These are phyloP conservation scores for Spencermartinsiella europaea DNA, from an alignment of 805 yeast species.

Conservation along the genomic window DNA sequence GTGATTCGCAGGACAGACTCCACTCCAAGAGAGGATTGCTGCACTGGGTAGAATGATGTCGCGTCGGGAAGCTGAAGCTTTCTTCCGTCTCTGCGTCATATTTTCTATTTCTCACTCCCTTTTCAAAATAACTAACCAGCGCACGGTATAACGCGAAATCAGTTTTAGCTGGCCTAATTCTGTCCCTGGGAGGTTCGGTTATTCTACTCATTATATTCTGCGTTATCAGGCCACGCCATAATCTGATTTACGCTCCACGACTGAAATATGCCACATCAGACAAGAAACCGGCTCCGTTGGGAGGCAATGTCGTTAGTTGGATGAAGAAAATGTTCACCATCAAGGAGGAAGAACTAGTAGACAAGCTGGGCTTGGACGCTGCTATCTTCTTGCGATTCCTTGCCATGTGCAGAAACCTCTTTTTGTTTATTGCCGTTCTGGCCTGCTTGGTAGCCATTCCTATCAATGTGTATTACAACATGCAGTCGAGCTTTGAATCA, in stretches of 20 bases:
- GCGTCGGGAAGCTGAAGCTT: too few species aligned
- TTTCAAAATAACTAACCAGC: too few species aligned
- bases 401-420: slow-evolving; percentile 30
- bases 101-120: neutral
- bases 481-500: slow-evolving; percentile 20
- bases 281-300: slow-evolving; percentile 17
- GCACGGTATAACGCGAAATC: slow-evolving; percentile 30
- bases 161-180: slow-evolving; percentile 32
- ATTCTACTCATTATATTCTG: slow-evolving; percentile 26
- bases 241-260: slow-evolving; percentile 32
- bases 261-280: slow-evolving; percentile 15
- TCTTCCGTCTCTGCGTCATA: neutral
- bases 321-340: slow-evolving; percentile 19
- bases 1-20: neutral
- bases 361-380: slow-evolving; percentile 34
- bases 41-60: neutral
- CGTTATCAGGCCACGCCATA: slow-evolving; percentile 29
- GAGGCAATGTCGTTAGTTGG: slow-evolving; percentile 23
- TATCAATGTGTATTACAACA: slow-evolving; percentile 32
- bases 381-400: slow-evolving; percentile 29
- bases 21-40: neutral
- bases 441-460: slow-evolving; percentile 34
- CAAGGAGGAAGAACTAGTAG: slow-evolving; percentile 24
- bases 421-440: slow-evolving; percentile 28
- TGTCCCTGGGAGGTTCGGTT: slow-evolving; percentile 32